Evolutionary conservation across 768 basidiomycete genomes (phyloP), one percentile per base, ranked within the genome.

Genomic region (Austroboletus festivus): DNA sequence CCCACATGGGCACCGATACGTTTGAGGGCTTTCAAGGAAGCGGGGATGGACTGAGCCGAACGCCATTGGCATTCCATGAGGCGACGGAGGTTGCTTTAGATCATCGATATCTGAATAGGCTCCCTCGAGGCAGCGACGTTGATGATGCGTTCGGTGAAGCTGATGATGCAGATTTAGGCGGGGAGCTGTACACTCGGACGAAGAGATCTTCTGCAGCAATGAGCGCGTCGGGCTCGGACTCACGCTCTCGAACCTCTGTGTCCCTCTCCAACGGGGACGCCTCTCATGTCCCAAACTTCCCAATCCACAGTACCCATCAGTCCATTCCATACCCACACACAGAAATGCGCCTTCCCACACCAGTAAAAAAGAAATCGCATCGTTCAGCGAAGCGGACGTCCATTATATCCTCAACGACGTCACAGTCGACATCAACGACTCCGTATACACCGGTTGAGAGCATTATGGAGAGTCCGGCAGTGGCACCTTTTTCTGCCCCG

Each of bases 11-110:
- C 13, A 63, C 11, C 1, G 73, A 68, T 5, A 71, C 72, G 12
- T 85, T 88, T 50, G 83, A 87, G 57, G 84, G 83, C 0, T 86
- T 85, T 65, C 83, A 78, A 52, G 85, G 82, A 7, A 76, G 79
- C 52, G 75, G 68, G 1, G 26, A 56, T 47, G 33, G 18, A 5
- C 3, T 16, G 15, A 18, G 1, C 2, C 21, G 52, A 1, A 12
- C 26, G 5, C 3, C 45, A 5, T 24, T n/a, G 2, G 12, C 26
- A 11, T 43, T 44, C 11, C 52, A 24, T 11, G 48, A 15, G 4
- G 24, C 7, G 28, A 28, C 7, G 12, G n/a, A 33, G 2, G 34
- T 35, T 16, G 8, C 21, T n/a, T 31, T 45, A 13, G 20, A 33
- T 30, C 42, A 28, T 37, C 42, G n/a, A 2, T 46, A 61, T 59